Conservation (phyloP, 208 protist genomes). For the Crithidia mellificae region DNA sequence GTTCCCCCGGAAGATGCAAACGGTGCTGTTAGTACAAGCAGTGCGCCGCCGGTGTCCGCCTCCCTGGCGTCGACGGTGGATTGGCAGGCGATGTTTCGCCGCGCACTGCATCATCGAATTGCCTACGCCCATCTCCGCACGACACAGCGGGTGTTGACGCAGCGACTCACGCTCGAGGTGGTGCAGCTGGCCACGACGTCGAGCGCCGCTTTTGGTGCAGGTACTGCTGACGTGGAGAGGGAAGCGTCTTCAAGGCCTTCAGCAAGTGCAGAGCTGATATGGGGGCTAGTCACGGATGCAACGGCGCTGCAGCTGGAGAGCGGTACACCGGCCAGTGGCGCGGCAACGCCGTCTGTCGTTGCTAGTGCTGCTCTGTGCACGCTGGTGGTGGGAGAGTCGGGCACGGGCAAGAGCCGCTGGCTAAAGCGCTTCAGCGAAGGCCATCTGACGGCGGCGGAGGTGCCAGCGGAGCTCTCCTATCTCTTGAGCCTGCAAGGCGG, state of each 20-base stretch:
- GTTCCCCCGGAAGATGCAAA: constrained; percentile 1
- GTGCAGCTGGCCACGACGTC: constrained; percentile 2
- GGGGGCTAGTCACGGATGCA: constrained; percentile 36
- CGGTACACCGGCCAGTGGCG: neutral
- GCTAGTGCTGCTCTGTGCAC: constrained; percentile 8
- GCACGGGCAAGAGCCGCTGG: constrained; percentile 50
- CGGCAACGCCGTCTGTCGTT: neutral
- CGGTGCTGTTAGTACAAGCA: neutral
- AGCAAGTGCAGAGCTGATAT: too few relatives aligned
- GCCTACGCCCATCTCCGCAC: constrained; percentile 38
- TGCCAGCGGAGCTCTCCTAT: neutral
- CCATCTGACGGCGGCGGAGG: neutral
- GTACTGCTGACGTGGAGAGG: too few relatives aligned
- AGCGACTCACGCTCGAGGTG: constrained; percentile 41
- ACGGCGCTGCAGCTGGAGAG: constrained; percentile 24
- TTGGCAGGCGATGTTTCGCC: constrained; percentile 46
- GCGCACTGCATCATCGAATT: constrained; percentile 35
- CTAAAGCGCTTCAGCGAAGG: constrained; percentile 13
- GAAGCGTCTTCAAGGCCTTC: too few relatives aligned
- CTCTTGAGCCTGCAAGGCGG: neutral
- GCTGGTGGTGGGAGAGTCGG: constrained; percentile 48
- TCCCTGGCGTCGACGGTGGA: constrained; percentile 18
- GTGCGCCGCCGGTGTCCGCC: neutral
- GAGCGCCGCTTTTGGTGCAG: neutral
- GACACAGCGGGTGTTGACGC: constrained; percentile 33